These are phyloP conservation scores for Otatea glauca DNA, from an alignment of 176 grass and related monocot species.

Conservation along the genomic window DNA sequence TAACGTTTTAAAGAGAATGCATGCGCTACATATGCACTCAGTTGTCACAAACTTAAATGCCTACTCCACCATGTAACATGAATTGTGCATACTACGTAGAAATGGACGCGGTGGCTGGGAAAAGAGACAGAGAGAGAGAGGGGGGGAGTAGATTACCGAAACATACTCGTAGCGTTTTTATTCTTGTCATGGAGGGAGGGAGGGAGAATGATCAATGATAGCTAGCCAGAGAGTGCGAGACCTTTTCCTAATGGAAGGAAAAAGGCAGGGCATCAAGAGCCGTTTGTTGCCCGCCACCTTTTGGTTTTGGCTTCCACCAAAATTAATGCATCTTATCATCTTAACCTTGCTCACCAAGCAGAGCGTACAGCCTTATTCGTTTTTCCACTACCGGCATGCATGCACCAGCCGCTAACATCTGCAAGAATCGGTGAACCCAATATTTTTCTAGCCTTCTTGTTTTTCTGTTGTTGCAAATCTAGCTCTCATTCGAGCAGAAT, in stretches of 20 bases:
- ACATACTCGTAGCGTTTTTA: background rate
- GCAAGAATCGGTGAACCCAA: background rate
- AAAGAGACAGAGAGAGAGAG: too few species aligned
- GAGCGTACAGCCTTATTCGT: background rate
- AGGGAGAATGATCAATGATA: background rate
- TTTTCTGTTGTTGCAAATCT: too few species aligned
- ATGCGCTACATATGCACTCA: too few species aligned
- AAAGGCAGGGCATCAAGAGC: background rate
- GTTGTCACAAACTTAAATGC: too few species aligned
- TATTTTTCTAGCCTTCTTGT: too few species aligned
- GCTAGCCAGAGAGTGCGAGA: background rate
- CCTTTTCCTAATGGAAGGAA: background rate
- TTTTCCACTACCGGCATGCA: background rate
- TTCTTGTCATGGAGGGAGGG: background rate
- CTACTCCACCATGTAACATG: too few species aligned
- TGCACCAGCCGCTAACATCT: background rate
- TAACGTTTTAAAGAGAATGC: too few species aligned
- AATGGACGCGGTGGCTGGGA: too few species aligned
- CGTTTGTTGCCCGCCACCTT: background rate
- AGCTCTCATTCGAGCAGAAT: too few species aligned
- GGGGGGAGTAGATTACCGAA: too few species aligned
- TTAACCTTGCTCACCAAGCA: background rate
- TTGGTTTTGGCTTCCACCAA: background rate
- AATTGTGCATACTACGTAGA: too few species aligned
- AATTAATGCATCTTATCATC: background rate